These are phyloP conservation scores for Pythium plurisporium DNA, from an alignment of 352 stramenopile genomes.

Conservation along the genomic window DNA sequence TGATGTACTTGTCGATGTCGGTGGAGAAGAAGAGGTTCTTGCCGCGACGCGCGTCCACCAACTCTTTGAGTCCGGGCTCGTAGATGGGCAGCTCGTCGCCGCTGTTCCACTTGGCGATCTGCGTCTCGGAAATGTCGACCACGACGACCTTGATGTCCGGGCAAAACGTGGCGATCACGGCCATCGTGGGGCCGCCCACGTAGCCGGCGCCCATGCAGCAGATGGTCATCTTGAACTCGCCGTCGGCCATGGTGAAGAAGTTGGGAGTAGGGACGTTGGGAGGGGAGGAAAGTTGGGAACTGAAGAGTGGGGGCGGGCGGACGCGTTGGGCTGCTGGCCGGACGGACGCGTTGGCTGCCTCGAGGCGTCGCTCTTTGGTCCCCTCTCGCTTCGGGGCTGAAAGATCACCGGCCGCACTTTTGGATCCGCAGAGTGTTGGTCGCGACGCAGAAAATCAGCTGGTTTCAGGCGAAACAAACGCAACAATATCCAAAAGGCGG, in stretches of 20 bases:
- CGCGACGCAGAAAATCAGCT: background rate
- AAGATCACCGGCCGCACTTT: no score
- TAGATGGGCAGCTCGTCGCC: conserved; percentile 96
- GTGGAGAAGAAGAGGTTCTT: conserved; percentile 99
- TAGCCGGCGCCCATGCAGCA: conserved; percentile 98
- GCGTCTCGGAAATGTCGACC: conserved; percentile 92
- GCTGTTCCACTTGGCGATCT: conserved; percentile 98
- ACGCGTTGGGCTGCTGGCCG: no score
- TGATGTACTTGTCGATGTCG: conserved; percentile 96
- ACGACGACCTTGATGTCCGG: conserved; percentile 97
- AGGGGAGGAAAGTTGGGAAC: background rate
- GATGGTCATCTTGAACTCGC: conserved; percentile 84
- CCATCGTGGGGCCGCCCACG: conserved; percentile 99
- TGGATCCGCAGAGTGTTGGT: conserved; percentile 1
- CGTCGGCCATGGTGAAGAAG: conserved; percentile 9
- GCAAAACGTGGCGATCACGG: conserved; percentile 97
- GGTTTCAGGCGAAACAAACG: background rate
- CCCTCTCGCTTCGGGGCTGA: background rate
- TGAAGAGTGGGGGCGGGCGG: background rate
- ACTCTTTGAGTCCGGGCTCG: conserved; percentile 96
- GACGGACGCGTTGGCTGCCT: no score
- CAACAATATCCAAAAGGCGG: conserved; percentile 2
- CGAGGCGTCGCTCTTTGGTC: no score
- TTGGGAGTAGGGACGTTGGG: background rate
- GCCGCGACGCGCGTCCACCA: conserved; percentile 90